Evolutionary conservation across 257 asterid genomes (phyloP).

Genomic region (Ligustrum vulgare): DNA sequence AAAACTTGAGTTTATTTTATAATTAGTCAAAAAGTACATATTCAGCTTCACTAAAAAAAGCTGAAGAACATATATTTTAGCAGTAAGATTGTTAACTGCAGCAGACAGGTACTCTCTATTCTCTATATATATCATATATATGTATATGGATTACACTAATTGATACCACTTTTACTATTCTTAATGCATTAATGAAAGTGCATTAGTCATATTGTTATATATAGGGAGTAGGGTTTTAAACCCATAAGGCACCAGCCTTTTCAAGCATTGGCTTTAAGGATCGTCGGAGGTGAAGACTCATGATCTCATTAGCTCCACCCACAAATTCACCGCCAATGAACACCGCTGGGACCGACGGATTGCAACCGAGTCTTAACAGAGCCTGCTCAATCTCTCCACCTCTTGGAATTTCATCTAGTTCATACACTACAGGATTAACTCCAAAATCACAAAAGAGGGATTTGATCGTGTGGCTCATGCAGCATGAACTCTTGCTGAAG

Average conservation of each 20-base stretch:
- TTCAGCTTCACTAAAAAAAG: conserved; percentile 33
- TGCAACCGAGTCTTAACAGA: conserved; percentile 38
- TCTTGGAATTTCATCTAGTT: conserved; percentile 42
- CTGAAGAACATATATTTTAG: conserved; percentile 18
- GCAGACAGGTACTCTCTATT: background rate
- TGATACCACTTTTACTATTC: background rate
- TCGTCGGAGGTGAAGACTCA: conserved; percentile 50
- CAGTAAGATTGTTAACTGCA: background rate
- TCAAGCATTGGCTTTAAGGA: conserved; percentile 52
- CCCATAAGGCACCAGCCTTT: conserved; percentile 52
- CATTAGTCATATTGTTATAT: background rate
- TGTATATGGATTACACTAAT: background rate
- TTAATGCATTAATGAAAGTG: background rate
- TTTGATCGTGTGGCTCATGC: conserved; percentile 49
- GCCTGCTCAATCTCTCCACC: conserved; percentile 53
- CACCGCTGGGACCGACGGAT: conserved; percentile 53
- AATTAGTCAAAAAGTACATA: background rate
- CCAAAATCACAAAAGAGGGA: conserved; percentile 45
- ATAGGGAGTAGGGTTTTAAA: conserved; percentile 15
- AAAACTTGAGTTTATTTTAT: background rate
- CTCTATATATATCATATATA: too few relatives aligned
- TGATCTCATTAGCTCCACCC: conserved; percentile 52
- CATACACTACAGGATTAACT: conserved; percentile 41
- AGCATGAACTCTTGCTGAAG: conserved; percentile 54
- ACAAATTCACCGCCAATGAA: conserved; percentile 52